Conservation (phyloP, 371 early-diverging fungal genomes). For the Mortierella sp. region DNA sequence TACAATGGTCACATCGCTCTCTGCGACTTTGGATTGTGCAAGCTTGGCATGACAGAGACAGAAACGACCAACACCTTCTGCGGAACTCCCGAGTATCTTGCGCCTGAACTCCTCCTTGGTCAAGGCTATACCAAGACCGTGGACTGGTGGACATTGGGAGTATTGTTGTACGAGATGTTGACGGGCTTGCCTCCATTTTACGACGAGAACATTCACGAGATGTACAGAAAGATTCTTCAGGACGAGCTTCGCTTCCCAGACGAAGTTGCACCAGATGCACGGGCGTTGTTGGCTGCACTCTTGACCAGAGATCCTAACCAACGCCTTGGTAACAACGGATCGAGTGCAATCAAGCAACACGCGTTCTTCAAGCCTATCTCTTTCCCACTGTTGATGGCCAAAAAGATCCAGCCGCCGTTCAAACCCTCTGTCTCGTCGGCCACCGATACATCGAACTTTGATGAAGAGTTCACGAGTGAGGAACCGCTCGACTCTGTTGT, state of each 20-base stretch:
- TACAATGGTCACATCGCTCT: conserved; percentile 97
- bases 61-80: conserved; percentile 96
- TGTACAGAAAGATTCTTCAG: conserved; percentile 93
- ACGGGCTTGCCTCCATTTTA: conserved; percentile 96
- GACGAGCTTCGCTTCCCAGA: conserved; percentile 88
- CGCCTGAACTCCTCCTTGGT: conserved; percentile 94
- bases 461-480: conserved; percentile 85
- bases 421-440: conserved; percentile 86
- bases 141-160: conserved; percentile 99
- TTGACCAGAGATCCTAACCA: conserved; percentile 86
- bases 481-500: conserved; percentile 86
- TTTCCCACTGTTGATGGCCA: conserved; percentile 85
- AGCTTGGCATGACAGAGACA: conserved; percentile 93
- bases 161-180: conserved; percentile 96
- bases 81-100: conserved; percentile 99
- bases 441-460: conserved; percentile 86
- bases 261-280: conserved; percentile 80
- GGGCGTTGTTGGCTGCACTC: conserved; percentile 78
- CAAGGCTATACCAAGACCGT: conserved; percentile 95
- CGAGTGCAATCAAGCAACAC: conserved; percentile 92
- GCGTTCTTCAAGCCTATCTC: conserved; percentile 93
- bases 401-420: conserved; percentile 92
- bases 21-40: conserved; percentile 98
- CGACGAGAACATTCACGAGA: conserved; percentile 94
- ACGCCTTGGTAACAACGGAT: conserved; percentile 87